Evolutionary conservation across 2,329 filamentous ascomycete species (phyloP), one percentile per base, ranked within the genome.

Genomic region (Claviceps citrina): DNA sequence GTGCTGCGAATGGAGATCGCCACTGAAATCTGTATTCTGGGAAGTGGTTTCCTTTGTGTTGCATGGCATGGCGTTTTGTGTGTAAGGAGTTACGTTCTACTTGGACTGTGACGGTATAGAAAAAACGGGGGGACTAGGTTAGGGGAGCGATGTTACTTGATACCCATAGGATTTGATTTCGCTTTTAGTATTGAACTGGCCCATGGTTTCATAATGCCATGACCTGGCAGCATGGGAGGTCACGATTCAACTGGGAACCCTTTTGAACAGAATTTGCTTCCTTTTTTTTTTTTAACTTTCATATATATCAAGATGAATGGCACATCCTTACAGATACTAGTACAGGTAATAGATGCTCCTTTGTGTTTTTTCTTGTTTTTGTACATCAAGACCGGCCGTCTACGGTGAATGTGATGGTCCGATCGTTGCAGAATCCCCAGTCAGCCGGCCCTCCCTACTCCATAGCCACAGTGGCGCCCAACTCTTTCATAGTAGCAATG

Each of bases 381-480:
- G 54, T 60, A 62, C 57, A 61, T 59, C 54, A 55, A 53, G 53
- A 49, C 48, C 50, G 50, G 50, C 52, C 48, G 38, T 53, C 52
- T 52, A 55, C 56, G 52, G 50, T 57, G 49, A 13, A 37, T 50
- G 49, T 53, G 50, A 38, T 48, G 48, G 49, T 39, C 32, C 38
- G 24, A 41, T 30, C 32, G 24, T 36, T 30, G 34, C 38, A 18
- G 19, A 34, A 7, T 25, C 27, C 31, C 19, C 31, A 24, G 31
- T 22, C 24, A 28, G 18, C 12, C 40, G 18, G 36, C 32, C 31
- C 15, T 37, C 43, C 40, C 37, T 84, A 96, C 63, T 98, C 91
- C 84, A 98, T 91, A 48, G 74, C 67, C 45, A 84, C 89, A 49
- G 83, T 85, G 48, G 81, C 91, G 49, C 91, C 91, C 46, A 99